Base-by-base conservation (phyloP, 495 filamentous ascomycete species). In the Pseudotulostoma volvatum region DNA sequence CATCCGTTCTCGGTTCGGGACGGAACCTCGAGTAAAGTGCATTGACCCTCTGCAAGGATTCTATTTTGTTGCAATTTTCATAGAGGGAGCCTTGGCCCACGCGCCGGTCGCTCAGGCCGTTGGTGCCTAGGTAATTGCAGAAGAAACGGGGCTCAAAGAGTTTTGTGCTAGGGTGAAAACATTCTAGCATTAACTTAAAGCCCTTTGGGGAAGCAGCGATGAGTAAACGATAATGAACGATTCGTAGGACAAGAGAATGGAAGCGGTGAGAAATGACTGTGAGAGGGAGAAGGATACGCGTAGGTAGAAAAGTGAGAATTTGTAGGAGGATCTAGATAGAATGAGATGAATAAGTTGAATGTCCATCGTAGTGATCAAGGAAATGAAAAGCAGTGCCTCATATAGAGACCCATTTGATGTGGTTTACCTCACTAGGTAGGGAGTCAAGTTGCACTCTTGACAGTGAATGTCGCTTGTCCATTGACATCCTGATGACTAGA, bases 291-390 rank as follows among this genome's bases (percentile, higher is more conserved):
- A 90, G 68, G 23, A 58, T 41, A 25, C 50, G 55, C 3, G 80
- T 80, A 4, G 72, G 55, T 42, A 85, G 62, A n/a, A 56, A 51
- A 8, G 59, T 60, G 42, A 90, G 61, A 46, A 82, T 73, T 34
- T 71, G 56, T 36, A 80, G 59, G 32, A 86, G 68, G 37, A 90
- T 66, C 82, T 88, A 34, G n/a, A n/a, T n/a, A n/a, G n/a, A n/a
- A n/a, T n/a, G n/a, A n/a, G n/a, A n/a, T 7, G 57, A 55, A 31
- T 61, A 56, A 8, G 59, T 61, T 21, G 56, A 61, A 37, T 60
- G 58, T 49, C 48, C 50, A 5, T 49, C 47, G 8, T 18, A 36
- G 16, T 39, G 54, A 37, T 34, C 52, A 4, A 45, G 53, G 13
- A 56, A n/a, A n/a, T n/a, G n/a, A n/a, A n/a, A n/a, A n/a, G n/a